A percentile compares a stretch with the other conserved stretches of the same genome.
phyloP scores from a whole-genome alignment of 306 rosid genomes.

The Lathyrus sativus region DNA sequence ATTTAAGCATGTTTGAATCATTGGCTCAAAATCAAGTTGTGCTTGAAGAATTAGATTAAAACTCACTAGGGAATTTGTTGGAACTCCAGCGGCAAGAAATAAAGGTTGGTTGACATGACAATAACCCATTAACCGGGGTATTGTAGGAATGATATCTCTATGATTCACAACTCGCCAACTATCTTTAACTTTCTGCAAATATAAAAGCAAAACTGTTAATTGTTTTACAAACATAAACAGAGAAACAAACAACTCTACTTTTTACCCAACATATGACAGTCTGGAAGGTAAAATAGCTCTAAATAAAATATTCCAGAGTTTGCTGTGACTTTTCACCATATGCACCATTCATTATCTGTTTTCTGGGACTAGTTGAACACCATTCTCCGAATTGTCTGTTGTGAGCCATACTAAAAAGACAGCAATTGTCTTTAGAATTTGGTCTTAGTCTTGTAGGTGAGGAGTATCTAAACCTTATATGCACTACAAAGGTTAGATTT shows the following conservation, averaged over 20 bases:
- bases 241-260: conserved; percentile 10
- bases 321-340: conserved; percentile 2
- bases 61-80: conserved; percentile 69
- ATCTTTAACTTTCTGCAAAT: conserved; percentile 87
- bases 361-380: not conserved
- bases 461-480: not conserved
- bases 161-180: conserved; percentile 99
- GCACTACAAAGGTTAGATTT: not conserved
- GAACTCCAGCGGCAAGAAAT: conserved; percentile 77
- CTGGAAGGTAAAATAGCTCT: conserved; percentile 10
- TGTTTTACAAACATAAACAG: conserved; percentile 38
- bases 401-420: conserved; percentile 6
- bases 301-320: conserved; percentile 7
- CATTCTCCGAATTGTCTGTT: not conserved
- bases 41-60: conserved; percentile 22
- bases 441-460: not conserved
- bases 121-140: conserved; percentile 96
- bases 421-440: not conserved
- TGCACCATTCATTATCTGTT: conserved; percentile 5
- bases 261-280: conserved; percentile 2
- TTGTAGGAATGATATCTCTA: conserved; percentile 94
- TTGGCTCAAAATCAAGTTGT: not conserved
- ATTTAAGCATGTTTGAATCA: conserved; percentile 9
- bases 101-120: conserved; percentile 94
- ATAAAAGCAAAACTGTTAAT: conserved; percentile 24